Evolutionary conservation across 495 filamentous ascomycete genomes (phyloP), one percentile per base, ranked within the genome.

Genomic region (Penicillium paxilli): DNA sequence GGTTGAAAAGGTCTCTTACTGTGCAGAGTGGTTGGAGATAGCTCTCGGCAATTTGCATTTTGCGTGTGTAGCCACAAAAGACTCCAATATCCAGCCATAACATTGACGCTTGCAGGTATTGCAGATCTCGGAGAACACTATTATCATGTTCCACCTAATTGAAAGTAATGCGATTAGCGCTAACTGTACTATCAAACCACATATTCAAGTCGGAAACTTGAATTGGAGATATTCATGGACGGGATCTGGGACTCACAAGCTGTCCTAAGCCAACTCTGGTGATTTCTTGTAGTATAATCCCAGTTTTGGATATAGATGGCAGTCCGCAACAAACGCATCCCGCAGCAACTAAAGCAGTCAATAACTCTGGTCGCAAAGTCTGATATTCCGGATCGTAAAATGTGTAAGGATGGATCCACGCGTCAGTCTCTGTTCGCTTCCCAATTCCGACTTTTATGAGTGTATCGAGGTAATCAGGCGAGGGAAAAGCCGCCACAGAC

Each of bases 11-110:
- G 8, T 4, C 35, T 16, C 35, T n/a, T n/a, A 82, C 76, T 1
- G 79, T 81, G 10, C 74, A 63, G 2, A 82, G 61, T 32, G 75
- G 69, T 19, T 76, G 72, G 14, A 76, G 59, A 62, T 77, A 78
- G 49, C 81, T 82, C 49, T 86, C 82, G 0, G 83, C 77, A 30
- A 87, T 80, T 58, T 87, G 83, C 76, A 86, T 86, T 51, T 83
- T 85, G 8, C 83, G 64, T 47, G 79, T 78, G 45, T 82, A 83
- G 10, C 83, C 84, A 46, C 80, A 83, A 72, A 82, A 86, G 1
- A 86, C 68, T 0, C 80, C 81, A 51, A 87, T 70, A 55, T 85
- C 81, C 7, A 84, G 66, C 16, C 74, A 68, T 23, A 86, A 54
- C 51, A 83, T 70, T 21, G 78, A 71, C 1, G 78, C 73, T 55